Base-by-base conservation (phyloP, 2,329 filamentous ascomycete species). In the Claviceps spartinae region DNA sequence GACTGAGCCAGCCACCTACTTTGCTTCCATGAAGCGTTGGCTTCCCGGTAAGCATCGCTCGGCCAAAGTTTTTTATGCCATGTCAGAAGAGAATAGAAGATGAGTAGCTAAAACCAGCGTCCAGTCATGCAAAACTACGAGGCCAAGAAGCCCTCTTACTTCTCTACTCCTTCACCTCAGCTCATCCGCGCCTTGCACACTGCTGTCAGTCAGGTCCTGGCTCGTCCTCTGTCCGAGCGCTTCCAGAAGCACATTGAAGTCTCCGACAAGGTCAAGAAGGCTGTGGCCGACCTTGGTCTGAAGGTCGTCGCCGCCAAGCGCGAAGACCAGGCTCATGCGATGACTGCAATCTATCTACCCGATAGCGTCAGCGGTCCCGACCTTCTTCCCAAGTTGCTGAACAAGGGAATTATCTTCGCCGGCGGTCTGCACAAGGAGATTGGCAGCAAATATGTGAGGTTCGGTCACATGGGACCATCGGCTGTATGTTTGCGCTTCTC, bases 101-200 rank as follows among this genome's bases (percentile, higher is more conserved):
- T 11, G 30, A 11, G 9, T 34, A 1, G 42, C 54, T 57, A 44
- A 55, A 42, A 42, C 20, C 11, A 16, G 14, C 26, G n/a, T 16
- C 30, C 26, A 87, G 85, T 98, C 69, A 97, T 98, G 91, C 83
- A 93, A 73, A 97, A 96, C 73, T 98, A 98, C 70, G 93, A 98
- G 73, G 88, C 88, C 57, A 88, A 90, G 75, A 98, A 97, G 74
- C 82, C 93, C 40, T 95, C 89, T 2, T 98, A 98, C 76, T 98
- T 98, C 65, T 93, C 93, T 40, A 98, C 93, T 1, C 93, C 93
- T 1, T 89, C 90, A 4, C 93, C 93, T 14, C 93, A 98, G 71
- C 81, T 98, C 49, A 77, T 98, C 60, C 91, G 86, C 69, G 93
- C 93, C 47, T 79, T 98, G 38, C 85, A 98, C 76, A 95, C 90